Evolutionary conservation across 192 early-diverging fungal genomes (phyloP).

Genomic region (Rhizophagus prolifer): DNA sequence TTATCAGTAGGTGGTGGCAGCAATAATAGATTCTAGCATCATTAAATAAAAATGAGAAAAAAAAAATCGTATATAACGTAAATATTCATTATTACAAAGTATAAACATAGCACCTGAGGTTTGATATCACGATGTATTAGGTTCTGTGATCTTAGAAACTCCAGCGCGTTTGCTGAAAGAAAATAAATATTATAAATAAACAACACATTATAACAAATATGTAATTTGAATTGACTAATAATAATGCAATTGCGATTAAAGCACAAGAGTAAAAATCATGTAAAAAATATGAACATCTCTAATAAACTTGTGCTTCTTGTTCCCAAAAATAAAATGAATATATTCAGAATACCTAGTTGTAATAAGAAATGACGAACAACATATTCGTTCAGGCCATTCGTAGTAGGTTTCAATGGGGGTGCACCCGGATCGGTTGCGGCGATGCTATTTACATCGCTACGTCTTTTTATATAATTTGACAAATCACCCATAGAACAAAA

Average conservation of each 20-base stretch:
- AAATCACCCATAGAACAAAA: slow-evolving; percentile 96
- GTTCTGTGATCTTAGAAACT: slow-evolving; percentile 80
- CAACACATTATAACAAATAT: neutral
- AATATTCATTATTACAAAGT: neutral
- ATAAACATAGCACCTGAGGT: slow-evolving; percentile 69
- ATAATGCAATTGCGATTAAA: neutral
- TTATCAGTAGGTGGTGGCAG: slow-evolving; percentile 54
- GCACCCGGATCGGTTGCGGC: neutral
- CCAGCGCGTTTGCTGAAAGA: slow-evolving; percentile 72
- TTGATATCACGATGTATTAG: slow-evolving; percentile 98
- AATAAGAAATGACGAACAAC: slow-evolving; percentile 84
- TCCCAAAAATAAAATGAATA: slow-evolving; percentile 10
- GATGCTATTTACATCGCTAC: slow-evolving; percentile 38
- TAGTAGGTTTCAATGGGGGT: slow-evolving; percentile 51
- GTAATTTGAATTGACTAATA: neutral
- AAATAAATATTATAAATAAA: slow-evolving; percentile 7
- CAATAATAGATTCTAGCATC: slow-evolving; percentile 75
- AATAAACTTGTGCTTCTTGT: neutral
- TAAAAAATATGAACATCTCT: neutral
- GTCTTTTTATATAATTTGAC: slow-evolving; percentile 80
- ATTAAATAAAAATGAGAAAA: slow-evolving; percentile 1
- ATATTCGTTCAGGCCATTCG: slow-evolving; percentile 77
- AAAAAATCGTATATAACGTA: neutral
- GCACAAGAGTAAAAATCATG: neutral
- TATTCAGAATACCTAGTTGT: slow-evolving; percentile 64